phyloP scores from a whole-genome alignment of 2,329 filamentous ascomycete genomes.

The Reticulascus tulasneorum region DNA sequence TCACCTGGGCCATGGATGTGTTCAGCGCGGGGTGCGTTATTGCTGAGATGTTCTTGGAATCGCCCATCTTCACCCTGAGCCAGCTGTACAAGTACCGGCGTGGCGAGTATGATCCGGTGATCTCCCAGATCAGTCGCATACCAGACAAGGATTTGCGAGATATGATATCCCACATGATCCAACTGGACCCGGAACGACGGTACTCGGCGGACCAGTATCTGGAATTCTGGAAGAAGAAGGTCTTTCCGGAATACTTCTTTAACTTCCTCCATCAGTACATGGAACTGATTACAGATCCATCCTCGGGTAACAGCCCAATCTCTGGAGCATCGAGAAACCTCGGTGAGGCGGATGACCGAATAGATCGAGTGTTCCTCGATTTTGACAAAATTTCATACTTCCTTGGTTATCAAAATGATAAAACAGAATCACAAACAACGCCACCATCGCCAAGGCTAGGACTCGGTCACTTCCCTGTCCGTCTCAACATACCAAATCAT shows the following conservation, averaged over 20 bases:
- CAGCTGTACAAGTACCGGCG: slow-evolving; percentile 93
- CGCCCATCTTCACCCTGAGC: slow-evolving; percentile 95
- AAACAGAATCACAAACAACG: slow-evolving; percentile 20
- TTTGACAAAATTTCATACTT: slow-evolving; percentile 98
- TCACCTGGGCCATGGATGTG: slow-evolving; percentile 95
- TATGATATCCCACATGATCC: slow-evolving; percentile 93
- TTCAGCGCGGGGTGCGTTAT: slow-evolving; percentile 97
- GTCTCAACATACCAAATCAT: slow-evolving; percentile 82
- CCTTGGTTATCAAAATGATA: slow-evolving; percentile 58
- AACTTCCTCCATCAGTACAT: slow-evolving; percentile 97
- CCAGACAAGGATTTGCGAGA: slow-evolving; percentile 82
- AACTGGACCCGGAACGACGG: slow-evolving; percentile 84
- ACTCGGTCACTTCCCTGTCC: slow-evolving; percentile 69
- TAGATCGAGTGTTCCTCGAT: slow-evolving; percentile 87
- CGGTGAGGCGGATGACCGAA: slow-evolving; percentile 86
- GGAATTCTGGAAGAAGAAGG: slow-evolving; percentile 81
- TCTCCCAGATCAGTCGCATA: slow-evolving; percentile 78
- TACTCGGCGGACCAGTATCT: slow-evolving; percentile 94
- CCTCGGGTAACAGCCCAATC: slow-evolving; percentile 69
- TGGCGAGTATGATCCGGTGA: slow-evolving; percentile 85
- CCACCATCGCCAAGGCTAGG: slow-evolving; percentile 45
- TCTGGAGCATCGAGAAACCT: slow-evolving; percentile 67
- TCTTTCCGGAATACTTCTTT: slow-evolving; percentile 96
- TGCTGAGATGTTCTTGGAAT: slow-evolving; percentile 90
- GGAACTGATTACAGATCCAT: slow-evolving; percentile 89